Evolutionary conservation across 805 yeast species (phyloP).

Genomic region (Millerozyma miso): DNA sequence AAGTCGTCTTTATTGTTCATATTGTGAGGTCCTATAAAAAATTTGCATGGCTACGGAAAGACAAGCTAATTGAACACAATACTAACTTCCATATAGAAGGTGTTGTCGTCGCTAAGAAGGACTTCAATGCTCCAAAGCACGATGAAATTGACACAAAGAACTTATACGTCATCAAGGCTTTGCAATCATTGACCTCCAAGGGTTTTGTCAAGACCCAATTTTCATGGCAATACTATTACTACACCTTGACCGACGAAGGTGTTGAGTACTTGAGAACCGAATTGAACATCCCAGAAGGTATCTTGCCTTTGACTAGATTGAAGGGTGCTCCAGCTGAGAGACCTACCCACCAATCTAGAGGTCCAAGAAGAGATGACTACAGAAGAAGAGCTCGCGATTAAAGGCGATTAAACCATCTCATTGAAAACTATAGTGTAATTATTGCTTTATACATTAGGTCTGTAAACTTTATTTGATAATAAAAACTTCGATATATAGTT

Average conservation of each 20-base stretch:
- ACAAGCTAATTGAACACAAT: too few species aligned
- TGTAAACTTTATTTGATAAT: constrained; percentile 6
- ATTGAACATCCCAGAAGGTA: constrained; percentile 97
- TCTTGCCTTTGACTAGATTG: constrained; percentile 97
- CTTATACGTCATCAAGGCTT: constrained; percentile 97
- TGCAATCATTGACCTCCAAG: constrained; percentile 97
- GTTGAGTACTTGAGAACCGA: constrained; percentile 96
- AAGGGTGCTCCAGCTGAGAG: constrained; percentile 87
- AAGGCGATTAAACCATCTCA: constrained; percentile 36
- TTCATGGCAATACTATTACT: constrained; percentile 99
- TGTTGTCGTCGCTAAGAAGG: constrained; percentile 99
- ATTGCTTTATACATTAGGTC: constrained; percentile 7
- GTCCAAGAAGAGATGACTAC: constrained; percentile 39
- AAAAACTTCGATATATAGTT: not conserved
- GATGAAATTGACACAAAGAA: constrained; percentile 97
- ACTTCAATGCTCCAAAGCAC: constrained; percentile 95
- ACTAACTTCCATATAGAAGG: constrained; percentile 71
- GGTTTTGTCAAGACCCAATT: constrained; percentile 99
- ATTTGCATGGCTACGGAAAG: too few species aligned
- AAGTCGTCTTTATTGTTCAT: too few species aligned
- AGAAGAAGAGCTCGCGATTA: constrained; percentile 62
- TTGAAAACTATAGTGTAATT: constrained; percentile 5
- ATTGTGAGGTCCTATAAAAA: too few species aligned
- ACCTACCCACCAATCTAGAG: constrained; percentile 38
- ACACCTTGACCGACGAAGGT: constrained; percentile 99